Conservation (phyloP, 2,329 filamentous ascomycete genomes). For the Trichoderma hamatum region DNA sequence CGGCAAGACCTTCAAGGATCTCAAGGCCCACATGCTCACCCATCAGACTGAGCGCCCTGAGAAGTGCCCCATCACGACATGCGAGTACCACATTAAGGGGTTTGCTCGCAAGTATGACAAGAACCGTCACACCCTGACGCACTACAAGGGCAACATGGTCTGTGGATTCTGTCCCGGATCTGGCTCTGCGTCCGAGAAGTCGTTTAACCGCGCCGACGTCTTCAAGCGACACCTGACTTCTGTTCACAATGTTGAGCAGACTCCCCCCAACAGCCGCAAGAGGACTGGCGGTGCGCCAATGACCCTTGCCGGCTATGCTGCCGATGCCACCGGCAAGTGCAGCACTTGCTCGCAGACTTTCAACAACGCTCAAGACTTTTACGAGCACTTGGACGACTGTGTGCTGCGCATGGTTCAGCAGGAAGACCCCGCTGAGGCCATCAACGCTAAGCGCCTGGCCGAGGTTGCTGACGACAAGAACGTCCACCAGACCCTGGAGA, state of each 20-base stretch:
- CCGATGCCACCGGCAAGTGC: slow-evolving; percentile 88
- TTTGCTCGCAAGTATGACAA: slow-evolving; percentile 97
- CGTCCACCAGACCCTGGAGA: slow-evolving; percentile 64
- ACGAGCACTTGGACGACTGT: slow-evolving; percentile 89
- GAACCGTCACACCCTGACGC: slow-evolving; percentile 89
- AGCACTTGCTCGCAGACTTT: slow-evolving; percentile 92
- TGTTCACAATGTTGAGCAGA: slow-evolving; percentile 91
- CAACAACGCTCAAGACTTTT: slow-evolving; percentile 93
- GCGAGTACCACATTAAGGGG: slow-evolving; percentile 89
- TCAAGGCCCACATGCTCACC: slow-evolving; percentile 93
- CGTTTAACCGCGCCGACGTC: slow-evolving; percentile 92
- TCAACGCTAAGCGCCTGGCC: slow-evolving; percentile 68
- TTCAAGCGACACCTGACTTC: slow-evolving; percentile 93
- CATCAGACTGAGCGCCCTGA: slow-evolving; percentile 89
- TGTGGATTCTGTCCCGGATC: slow-evolving; percentile 92
- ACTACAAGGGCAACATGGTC: slow-evolving; percentile 97
- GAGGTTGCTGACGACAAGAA: slow-evolving; percentile 66
- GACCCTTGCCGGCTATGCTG: slow-evolving; percentile 71
- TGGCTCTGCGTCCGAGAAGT: slow-evolving; percentile 87
- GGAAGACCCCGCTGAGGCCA: slow-evolving; percentile 69
- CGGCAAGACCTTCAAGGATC: slow-evolving; percentile 83
- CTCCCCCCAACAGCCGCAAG: slow-evolving; percentile 87
- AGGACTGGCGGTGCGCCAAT: slow-evolving; percentile 59
- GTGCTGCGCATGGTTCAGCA: slow-evolving; percentile 72
- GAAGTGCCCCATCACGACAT: slow-evolving; percentile 90